A percentile compares a stretch with the other conserved stretches of the same genome.
These are phyloP conservation scores for Lonicera japonica DNA, from an alignment of 129 eudicot species.

Conservation along the genomic window DNA sequence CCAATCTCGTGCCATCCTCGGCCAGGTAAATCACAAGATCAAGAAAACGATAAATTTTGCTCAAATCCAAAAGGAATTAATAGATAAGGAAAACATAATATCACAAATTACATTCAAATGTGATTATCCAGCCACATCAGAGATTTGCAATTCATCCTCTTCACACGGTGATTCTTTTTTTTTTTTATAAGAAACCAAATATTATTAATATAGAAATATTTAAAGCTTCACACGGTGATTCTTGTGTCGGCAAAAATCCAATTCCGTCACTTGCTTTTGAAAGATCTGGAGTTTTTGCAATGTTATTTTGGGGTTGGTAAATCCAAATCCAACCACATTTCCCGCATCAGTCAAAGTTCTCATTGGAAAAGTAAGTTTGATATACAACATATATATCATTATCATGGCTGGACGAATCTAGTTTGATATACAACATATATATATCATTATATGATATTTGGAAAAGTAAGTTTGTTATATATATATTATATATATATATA, in stretches of 20 bases:
- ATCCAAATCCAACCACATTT: constrained; percentile 25
- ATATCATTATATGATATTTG: too few relatives aligned
- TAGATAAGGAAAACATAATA: not conserved
- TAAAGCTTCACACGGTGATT: too few relatives aligned
- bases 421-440: too few relatives aligned
- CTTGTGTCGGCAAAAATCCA: constrained; percentile 16
- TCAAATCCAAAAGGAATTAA: not conserved
- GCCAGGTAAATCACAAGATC: too few relatives aligned
- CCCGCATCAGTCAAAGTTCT: constrained; percentile 24
- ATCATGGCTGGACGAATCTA: too few relatives aligned
- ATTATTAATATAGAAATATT: too few relatives aligned
- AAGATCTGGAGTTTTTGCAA: constrained; percentile 14
- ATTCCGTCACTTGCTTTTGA: constrained; percentile 19
- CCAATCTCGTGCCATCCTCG: too few relatives aligned
- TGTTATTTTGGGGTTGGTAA: constrained; percentile 4
- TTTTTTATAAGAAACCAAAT: too few relatives aligned
- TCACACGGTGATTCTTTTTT: constrained; percentile 13
- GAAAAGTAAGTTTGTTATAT: too few relatives aligned
- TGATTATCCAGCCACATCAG: constrained; percentile 14
- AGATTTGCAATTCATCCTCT: constrained; percentile 13
- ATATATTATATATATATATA: too few relatives aligned
- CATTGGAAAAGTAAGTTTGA: constrained; percentile 3
- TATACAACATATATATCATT: too few relatives aligned
- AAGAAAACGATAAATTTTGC: not conserved
- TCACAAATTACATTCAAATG: constrained; percentile 34